These are phyloP conservation scores for Dissophora ornata DNA, from an alignment of 192 early-diverging fungal genomes.

Conservation along the genomic window DNA sequence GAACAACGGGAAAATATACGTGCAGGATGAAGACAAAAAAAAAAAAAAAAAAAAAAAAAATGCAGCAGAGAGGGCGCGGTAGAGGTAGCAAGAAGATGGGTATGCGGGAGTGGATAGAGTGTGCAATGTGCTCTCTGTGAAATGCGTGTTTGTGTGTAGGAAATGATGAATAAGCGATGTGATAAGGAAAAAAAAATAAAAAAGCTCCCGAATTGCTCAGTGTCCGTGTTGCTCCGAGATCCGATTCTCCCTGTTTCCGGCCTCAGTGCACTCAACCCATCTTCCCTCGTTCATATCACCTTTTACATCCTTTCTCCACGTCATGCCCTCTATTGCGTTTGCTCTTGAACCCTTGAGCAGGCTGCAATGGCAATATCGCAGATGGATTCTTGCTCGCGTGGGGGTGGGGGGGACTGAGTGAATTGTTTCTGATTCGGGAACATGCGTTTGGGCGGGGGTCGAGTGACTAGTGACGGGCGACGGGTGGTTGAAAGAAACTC, in stretches of 20 bases:
- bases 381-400: no score
- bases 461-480: background rate
- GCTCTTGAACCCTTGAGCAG: no score
- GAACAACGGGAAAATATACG: background rate
- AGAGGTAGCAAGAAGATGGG: background rate
- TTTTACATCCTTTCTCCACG: no score
- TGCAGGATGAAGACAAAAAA: background rate
- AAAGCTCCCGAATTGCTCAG: background rate
- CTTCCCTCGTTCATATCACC: no score
- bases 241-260: background rate
- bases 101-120: background rate
- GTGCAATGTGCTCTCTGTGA: no score
- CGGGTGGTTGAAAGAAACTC: background rate
- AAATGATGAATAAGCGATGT: background rate
- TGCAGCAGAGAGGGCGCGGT: background rate
- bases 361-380: background rate
- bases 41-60: background rate
- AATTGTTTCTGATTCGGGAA: no score
- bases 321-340: no score
- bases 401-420: no score
- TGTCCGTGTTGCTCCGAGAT: constrained; percentile 19
- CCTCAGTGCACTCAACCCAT: no score
- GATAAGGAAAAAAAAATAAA: background rate
- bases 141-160: background rate
- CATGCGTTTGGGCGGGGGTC: background rate